Evolutionary conservation across 345 rosid genomes (phyloP).

Genomic region (Euphorbia pulcherrima): DNA sequence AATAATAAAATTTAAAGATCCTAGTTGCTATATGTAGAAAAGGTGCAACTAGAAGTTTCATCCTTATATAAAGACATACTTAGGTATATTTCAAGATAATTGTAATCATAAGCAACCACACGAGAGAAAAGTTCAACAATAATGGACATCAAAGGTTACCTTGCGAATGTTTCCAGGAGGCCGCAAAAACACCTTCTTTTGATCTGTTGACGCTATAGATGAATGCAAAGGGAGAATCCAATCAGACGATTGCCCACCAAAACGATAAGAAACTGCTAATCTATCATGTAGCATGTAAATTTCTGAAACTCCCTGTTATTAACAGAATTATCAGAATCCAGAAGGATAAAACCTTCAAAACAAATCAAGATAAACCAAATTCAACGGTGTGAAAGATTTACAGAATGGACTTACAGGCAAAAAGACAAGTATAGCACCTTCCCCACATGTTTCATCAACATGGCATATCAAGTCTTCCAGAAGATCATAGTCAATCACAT

Average conservation of each 20-base stretch:
- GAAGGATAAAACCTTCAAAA: slow-evolving; percentile 1
- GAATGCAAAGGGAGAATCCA: slow-evolving; percentile 95
- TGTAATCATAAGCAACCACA: neutral
- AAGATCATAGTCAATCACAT: slow-evolving; percentile 76
- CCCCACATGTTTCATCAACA: slow-evolving; percentile 71
- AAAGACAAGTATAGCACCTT: slow-evolving; percentile 80
- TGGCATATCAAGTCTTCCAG: slow-evolving; percentile 84
- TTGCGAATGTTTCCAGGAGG: slow-evolving; percentile 75
- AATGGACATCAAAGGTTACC: slow-evolving; percentile 35
- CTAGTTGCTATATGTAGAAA: neutral
- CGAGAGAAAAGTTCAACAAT: slow-evolving; percentile 1
- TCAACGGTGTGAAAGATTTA: slow-evolving; percentile 7
- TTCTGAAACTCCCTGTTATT: slow-evolving; percentile 70
- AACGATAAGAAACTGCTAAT: slow-evolving; percentile 72
- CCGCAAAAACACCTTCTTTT: slow-evolving; percentile 64
- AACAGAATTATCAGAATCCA: slow-evolving; percentile 11
- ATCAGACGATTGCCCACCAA: slow-evolving; percentile 72
- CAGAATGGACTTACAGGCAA: slow-evolving; percentile 61
- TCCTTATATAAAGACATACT: neutral
- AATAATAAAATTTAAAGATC: neutral
- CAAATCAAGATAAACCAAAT: neutral
- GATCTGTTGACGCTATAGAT: slow-evolving; percentile 65
- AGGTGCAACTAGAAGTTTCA: neutral
- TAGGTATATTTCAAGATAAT: neutral
- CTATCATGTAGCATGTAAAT: slow-evolving; percentile 66